Percentiles rank a stretch among this genome's conserved stretches.
These are phyloP conservation scores for Cadophora luteo-olivacea DNA, from an alignment of 2,329 filamentous ascomycete genomes.

Conservation along the genomic window DNA sequence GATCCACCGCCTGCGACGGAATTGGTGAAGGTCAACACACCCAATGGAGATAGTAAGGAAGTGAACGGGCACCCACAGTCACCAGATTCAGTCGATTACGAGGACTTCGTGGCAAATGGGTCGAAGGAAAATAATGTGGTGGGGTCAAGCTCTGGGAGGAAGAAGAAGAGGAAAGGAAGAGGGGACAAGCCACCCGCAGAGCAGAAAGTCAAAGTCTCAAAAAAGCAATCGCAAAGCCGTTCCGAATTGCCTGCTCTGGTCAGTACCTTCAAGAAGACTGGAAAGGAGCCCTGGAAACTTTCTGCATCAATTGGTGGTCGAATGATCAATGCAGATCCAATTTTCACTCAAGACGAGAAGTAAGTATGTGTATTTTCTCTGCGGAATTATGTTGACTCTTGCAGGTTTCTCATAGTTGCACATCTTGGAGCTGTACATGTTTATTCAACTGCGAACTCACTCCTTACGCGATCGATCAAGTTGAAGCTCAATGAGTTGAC, in stretches of 20 bases:
- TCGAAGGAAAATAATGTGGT: slow-evolving; percentile 7
- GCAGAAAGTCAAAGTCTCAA: slow-evolving; percentile 32
- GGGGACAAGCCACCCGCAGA: slow-evolving; percentile 6
- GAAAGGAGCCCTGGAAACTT: slow-evolving; percentile 57
- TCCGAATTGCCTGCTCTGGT: not conserved
- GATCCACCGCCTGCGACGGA: slow-evolving; percentile 29
- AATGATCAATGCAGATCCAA: slow-evolving; percentile 69
- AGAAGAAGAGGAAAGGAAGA: slow-evolving; percentile 19
- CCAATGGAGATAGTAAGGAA: slow-evolving; percentile 28
- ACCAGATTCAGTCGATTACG: slow-evolving; percentile 36
- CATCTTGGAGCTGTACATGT: slow-evolving; percentile 79
- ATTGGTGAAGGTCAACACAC: slow-evolving; percentile 36
- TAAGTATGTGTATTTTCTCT: slow-evolving; percentile 47
- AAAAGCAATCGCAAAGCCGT: slow-evolving; percentile 16
- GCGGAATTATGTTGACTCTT: slow-evolving; percentile 28
- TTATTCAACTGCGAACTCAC: slow-evolving; percentile 81
- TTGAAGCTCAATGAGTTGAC: slow-evolving; percentile 48
- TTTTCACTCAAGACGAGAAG: slow-evolving; percentile 67
- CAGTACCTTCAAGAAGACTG: slow-evolving; percentile 29
- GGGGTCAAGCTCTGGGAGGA: slow-evolving; percentile 8
- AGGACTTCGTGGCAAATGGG: slow-evolving; percentile 28
- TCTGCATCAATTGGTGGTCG: slow-evolving; percentile 70
- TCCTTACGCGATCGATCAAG: slow-evolving; percentile 76
- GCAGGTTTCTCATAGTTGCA: slow-evolving; percentile 73
- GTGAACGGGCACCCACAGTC: slow-evolving; percentile 25